These are phyloP conservation scores for Bondarzewia mesenterica DNA, from an alignment of 1,284 basidiomycete species.

Conservation along the genomic window DNA sequence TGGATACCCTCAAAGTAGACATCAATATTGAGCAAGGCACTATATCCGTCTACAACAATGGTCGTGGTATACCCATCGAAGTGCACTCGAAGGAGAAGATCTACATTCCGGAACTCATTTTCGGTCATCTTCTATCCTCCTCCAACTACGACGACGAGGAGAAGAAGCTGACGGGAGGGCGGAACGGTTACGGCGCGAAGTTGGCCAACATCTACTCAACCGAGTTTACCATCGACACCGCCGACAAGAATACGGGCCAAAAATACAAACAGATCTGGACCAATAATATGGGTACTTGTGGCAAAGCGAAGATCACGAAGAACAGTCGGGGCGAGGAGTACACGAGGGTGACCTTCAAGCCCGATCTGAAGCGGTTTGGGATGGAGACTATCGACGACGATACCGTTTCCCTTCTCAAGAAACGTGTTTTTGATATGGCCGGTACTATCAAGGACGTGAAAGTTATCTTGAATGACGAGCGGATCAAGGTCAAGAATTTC, in stretches of 20 bases:
- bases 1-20: slow-evolving; percentile 85
- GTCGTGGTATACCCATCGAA: slow-evolving; percentile 94
- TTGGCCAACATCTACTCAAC: slow-evolving; percentile 98
- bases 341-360: slow-evolving; percentile 93
- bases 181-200: slow-evolving; percentile 98
- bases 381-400: slow-evolving; percentile 93
- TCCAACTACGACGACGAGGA: slow-evolving; percentile 99
- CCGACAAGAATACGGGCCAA: slow-evolving; percentile 79
- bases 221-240: slow-evolving; percentile 97
- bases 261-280: slow-evolving; percentile 97
- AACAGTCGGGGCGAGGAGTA: slow-evolving; percentile 84
- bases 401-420: slow-evolving; percentile 83
- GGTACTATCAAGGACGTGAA: slow-evolving; percentile 93
- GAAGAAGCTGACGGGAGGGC: slow-evolving; percentile 97
- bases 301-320: slow-evolving; percentile 88
- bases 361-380: slow-evolving; percentile 87
- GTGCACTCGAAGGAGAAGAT: slow-evolving; percentile 91
- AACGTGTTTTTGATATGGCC: slow-evolving; percentile 97
- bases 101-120: slow-evolving; percentile 97
- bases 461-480: slow-evolving; percentile 89
- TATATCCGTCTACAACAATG: slow-evolving; percentile 96
- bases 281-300: slow-evolving; percentile 88
- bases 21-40: slow-evolving; percentile 81
- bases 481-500: slow-evolving; percentile 92
- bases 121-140: slow-evolving; percentile 91